Evolutionary conservation across 495 filamentous ascomycete species (phyloP).

Genomic region (Cercophora sp.): DNA sequence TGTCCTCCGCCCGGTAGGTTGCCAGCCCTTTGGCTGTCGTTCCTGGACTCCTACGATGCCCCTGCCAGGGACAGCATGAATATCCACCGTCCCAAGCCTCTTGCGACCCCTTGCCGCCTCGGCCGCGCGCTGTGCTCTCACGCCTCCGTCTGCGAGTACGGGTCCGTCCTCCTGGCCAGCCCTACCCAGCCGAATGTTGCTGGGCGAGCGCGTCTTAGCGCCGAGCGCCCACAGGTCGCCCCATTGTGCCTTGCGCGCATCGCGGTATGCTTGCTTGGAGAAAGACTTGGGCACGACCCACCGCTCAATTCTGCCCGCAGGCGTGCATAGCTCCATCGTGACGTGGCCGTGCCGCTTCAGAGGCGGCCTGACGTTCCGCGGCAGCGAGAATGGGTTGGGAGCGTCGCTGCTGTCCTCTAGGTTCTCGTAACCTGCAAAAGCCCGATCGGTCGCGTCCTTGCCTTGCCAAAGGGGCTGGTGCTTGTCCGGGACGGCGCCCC

Average conservation of each 20-base stretch:
- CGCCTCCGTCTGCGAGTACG: conserved; percentile 35
- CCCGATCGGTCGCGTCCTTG: conserved; percentile 26
- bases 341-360: conserved; percentile 86
- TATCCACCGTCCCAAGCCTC: conserved; percentile 30
- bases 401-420: conserved; percentile 3
- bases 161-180: conserved; percentile 22
- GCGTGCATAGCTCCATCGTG: conserved; percentile 86
- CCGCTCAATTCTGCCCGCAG: conserved; percentile 79
- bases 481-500: conserved; percentile 50
- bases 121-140: conserved; percentile 32
- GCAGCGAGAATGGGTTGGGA: conserved; percentile 64
- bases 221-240: conserved; percentile 95
- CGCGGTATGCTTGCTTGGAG: conserved; percentile 75
- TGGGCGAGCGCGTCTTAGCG: conserved; percentile 72
- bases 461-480: conserved; percentile 15
- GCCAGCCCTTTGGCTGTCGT: conserved; percentile 16
- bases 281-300: conserved; percentile 86
- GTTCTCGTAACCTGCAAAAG: conserved; percentile 42
- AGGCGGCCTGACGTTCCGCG: conserved; percentile 71
- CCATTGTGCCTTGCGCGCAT: conserved; percentile 87
- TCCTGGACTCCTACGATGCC: conserved; percentile 34
- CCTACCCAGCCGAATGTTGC: conserved; percentile 58
- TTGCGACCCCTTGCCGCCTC: conserved; percentile 23
- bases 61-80: conserved; percentile 25
- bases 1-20: conserved; percentile 43